phyloP scores from a whole-genome alignment of 495 filamentous ascomycete species.

The Cladorrhinum samala region DNA sequence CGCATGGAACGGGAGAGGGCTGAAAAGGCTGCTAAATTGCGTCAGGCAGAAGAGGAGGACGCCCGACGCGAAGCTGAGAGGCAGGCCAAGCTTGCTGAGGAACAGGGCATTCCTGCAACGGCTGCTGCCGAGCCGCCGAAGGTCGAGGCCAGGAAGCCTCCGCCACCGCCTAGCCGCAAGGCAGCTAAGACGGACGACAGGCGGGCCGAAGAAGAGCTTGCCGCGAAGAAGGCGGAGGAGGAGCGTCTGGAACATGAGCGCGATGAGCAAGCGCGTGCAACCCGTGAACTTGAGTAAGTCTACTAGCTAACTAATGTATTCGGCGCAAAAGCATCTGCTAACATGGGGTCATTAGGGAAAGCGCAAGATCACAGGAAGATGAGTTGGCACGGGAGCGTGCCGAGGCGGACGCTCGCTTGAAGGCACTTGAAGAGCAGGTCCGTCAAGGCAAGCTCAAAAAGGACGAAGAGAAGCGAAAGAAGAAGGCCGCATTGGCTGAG shows the following conservation, averaged over 20 bases:
- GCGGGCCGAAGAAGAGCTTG: constrained; percentile 49
- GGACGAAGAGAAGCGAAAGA: constrained; percentile 86
- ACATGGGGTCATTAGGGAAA: constrained; percentile 44
- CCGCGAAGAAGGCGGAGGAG: constrained; percentile 44
- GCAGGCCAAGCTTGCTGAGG: constrained; percentile 77
- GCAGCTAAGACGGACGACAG: constrained; percentile 50
- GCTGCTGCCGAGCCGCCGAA: constrained; percentile 40
- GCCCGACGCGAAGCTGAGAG: constrained; percentile 81
- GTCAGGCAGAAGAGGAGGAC: constrained; percentile 92
- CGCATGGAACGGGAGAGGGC: constrained; percentile 81
- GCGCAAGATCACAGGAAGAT: constrained; percentile 67
- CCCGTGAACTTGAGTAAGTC: constrained; percentile 78
- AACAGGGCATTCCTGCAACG: constrained; percentile 60
- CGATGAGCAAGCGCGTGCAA: constrained; percentile 67
- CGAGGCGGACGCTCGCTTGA: constrained; percentile 73
- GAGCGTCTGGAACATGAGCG: constrained; percentile 61
- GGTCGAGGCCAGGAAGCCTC: constrained; percentile 65
- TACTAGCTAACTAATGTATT: background rate
- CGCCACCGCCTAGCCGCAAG: constrained; percentile 79
- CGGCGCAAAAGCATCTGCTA: constrained; percentile 17
- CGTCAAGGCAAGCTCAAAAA: constrained; percentile 94
- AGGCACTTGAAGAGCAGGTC: constrained; percentile 88
- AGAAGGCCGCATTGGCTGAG: constrained; percentile 78
- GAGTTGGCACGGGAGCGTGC: constrained; percentile 74
- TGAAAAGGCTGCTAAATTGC: constrained; percentile 78